phyloP scores from a whole-genome alignment of 495 filamentous ascomycete species.

The Pyrenula massariospora region DNA sequence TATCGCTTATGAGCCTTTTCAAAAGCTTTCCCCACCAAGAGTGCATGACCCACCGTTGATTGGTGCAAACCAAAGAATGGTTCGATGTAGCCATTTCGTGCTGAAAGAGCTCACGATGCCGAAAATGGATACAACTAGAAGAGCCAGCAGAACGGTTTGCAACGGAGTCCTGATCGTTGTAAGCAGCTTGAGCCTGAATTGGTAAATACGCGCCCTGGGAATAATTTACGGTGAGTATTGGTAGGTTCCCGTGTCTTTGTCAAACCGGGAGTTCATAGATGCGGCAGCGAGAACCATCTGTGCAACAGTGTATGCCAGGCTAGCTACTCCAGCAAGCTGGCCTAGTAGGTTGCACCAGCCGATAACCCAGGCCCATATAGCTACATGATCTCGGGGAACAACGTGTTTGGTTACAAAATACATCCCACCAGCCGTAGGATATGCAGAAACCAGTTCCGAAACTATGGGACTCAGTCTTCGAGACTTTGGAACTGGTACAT shows the following conservation, averaged over 20 bases:
- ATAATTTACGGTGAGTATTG: slow-evolving; percentile 31
- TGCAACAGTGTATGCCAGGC: slow-evolving; percentile 42
- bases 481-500: slow-evolving; percentile 1
- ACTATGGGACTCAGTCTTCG: slow-evolving; percentile 13
- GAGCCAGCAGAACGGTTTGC: slow-evolving; percentile 51
- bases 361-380: slow-evolving; percentile 48
- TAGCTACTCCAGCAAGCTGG: slow-evolving; percentile 46
- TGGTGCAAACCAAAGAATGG: slow-evolving; percentile 60
- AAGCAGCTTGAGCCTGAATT: neutral
- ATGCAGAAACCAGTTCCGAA: slow-evolving; percentile 50
- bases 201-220: too few species aligned
- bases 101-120: slow-evolving; percentile 56
- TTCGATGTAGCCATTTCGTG: slow-evolving; percentile 49
- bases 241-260: slow-evolving; percentile 25
- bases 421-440: slow-evolving; percentile 53
- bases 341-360: slow-evolving; percentile 54
- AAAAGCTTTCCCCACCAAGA: neutral
- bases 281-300: slow-evolving; percentile 47
- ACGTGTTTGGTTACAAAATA: slow-evolving; percentile 54
- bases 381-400: slow-evolving; percentile 42
- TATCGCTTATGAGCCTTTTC: slow-evolving; percentile 1
- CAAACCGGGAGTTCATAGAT: slow-evolving; percentile 44
- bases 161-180: slow-evolving; percentile 34
- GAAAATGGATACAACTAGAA: slow-evolving; percentile 43
- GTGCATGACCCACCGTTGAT: slow-evolving; percentile 45